Evolutionary conservation across 768 basidiomycete species (phyloP).

Genomic region (Porphyrellus cyaneotinctus): DNA sequence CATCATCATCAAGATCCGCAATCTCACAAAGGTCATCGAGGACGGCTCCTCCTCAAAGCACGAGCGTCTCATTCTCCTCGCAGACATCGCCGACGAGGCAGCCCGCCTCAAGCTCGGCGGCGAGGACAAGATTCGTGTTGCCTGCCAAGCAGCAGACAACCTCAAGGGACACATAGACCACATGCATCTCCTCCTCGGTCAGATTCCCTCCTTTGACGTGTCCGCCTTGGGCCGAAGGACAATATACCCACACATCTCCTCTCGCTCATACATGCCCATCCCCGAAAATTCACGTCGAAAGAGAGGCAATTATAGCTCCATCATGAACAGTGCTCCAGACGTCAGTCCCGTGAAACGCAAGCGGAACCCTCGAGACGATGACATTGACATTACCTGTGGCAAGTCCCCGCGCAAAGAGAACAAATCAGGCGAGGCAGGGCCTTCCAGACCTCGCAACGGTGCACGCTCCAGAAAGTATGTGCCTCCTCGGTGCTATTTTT

Average conservation of each 20-base stretch:
- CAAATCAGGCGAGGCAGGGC: conserved; percentile 39
- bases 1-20: conserved; percentile 76
- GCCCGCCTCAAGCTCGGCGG: conserved; percentile 86
- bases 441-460: conserved; percentile 48
- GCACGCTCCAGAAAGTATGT: conserved; percentile 61
- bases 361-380: conserved; percentile 58
- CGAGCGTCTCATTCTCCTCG: conserved; percentile 80
- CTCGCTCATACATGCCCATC: conserved; percentile 64
- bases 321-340: conserved; percentile 50
- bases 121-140: conserved; percentile 97
- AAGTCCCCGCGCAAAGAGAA: conserved; percentile 63
- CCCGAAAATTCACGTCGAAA: conserved; percentile 64
- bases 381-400: conserved; percentile 45
- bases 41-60: conserved; percentile 52
- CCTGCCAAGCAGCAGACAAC: conserved; percentile 85
- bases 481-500: background rate
- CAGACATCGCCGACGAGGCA: conserved; percentile 94
- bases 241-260: conserved; percentile 71
- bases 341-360: conserved; percentile 65
- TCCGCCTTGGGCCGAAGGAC: conserved; percentile 58
- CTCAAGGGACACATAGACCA: conserved; percentile 64
- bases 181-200: conserved; percentile 56
- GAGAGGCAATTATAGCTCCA: conserved; percentile 51
- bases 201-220: conserved; percentile 61
- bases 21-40: conserved; percentile 75